Evolutionary conservation across 192 early-diverging fungal species (phyloP).

Genomic region (Ambispora gerdemannii): DNA sequence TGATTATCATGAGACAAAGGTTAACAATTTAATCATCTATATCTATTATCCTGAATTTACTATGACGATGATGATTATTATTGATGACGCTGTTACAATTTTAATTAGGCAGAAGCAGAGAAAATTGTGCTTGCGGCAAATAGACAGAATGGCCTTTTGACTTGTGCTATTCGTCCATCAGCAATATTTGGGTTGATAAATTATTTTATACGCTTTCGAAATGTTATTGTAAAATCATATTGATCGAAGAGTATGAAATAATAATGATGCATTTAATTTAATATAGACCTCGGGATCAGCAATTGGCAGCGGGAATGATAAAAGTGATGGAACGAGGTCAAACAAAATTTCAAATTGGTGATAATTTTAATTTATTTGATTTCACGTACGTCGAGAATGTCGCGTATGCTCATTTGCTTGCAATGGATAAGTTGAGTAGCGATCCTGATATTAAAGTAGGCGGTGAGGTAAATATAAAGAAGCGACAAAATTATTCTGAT

Average conservation of each 20-base stretch:
- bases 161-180: slow-evolving; percentile 78
- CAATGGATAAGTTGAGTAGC: slow-evolving; percentile 64
- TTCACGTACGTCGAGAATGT: slow-evolving; percentile 93
- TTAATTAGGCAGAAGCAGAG: slow-evolving; percentile 49
- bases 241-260: background rate
- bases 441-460: slow-evolving; percentile 28
- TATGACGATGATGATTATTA: background rate
- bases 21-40: slow-evolving; percentile 10
- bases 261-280: background rate
- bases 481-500: too few relatives aligned
- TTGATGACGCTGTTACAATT: background rate
- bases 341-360: slow-evolving; percentile 77
- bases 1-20: slow-evolving; percentile 93
- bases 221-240: too few relatives aligned
- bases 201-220: too few relatives aligned
- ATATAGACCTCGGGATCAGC: slow-evolving; percentile 72
- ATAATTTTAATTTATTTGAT: slow-evolving; percentile 80
- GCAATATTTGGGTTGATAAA: slow-evolving; percentile 71
- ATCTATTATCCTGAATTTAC: background rate
- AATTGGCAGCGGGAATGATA: slow-evolving; percentile 65
- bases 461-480: slow-evolving; percentile 51
- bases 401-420: slow-evolving; percentile 88
- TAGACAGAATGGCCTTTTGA: slow-evolving; percentile 57
- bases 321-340: slow-evolving; percentile 58
- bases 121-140: slow-evolving; percentile 74